Evolutionary conservation across 768 basidiomycete species (phyloP).

Genomic region (Candolleomyces efflorescens): DNA sequence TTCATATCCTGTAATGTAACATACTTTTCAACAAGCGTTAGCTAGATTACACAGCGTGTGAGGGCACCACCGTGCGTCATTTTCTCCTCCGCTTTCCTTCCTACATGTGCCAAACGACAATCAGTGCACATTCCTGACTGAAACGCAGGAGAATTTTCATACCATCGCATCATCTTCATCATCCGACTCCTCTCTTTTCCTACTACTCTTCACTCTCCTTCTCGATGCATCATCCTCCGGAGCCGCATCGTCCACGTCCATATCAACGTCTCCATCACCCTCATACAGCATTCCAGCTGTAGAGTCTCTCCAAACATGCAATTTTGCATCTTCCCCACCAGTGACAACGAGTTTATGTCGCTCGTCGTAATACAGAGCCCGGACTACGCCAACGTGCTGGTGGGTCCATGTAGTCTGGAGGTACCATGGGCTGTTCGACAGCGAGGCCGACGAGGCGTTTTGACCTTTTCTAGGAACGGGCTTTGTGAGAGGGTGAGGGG

Average conservation of each 20-base stretch:
- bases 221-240: neutral
- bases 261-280: neutral
- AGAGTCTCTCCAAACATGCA: conserved; percentile 21
- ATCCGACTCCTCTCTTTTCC: conserved; percentile 8
- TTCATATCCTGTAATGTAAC: too few species aligned
- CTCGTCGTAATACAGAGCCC: conserved; percentile 55
- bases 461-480: neutral
- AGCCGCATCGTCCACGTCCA: neutral
- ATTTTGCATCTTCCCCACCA: conserved; percentile 28
- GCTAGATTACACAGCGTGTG: too few species aligned
- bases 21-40: too few species aligned
- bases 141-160: neutral
- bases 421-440: conserved; percentile 39
- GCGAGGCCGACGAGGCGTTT: conserved; percentile 23
- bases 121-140: too few species aligned
- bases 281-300: neutral
- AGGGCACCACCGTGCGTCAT: too few species aligned
- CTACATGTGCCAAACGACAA: too few species aligned
- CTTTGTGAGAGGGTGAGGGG: conserved; percentile 4
- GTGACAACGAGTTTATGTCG: conserved; percentile 25
- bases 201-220: neutral
- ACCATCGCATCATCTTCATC: conserved; percentile 6
- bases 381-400: conserved; percentile 54
- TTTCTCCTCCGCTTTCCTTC: too few species aligned
- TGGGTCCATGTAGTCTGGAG: conserved; percentile 50